Percentiles rank a stretch among this genome's conserved stretches.
Evolutionary conservation across 352 stramenopile genomes (phyloP).

Genomic region (Thraustochytrium striatum): DNA sequence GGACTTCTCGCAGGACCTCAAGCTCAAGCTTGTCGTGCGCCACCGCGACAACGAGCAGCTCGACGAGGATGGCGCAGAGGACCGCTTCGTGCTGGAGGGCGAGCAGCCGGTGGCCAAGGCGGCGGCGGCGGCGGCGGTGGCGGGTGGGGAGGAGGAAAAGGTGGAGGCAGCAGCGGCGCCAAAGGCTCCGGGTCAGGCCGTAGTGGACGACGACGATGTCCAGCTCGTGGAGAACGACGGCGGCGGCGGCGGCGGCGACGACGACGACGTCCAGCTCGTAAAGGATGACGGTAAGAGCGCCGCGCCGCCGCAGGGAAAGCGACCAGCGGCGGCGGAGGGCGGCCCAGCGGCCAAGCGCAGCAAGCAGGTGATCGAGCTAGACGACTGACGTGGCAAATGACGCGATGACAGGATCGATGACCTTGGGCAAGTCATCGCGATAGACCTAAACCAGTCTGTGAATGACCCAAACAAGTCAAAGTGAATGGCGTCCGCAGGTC

Average conservation of each 20-base stretch:
- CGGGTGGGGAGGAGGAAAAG: neutral
- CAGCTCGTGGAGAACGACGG: neutral
- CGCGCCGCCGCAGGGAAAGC: too few relatives aligned
- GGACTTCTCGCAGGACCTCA: constrained; percentile 86
- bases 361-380: too few relatives aligned
- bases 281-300: too few relatives aligned
- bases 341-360: too few relatives aligned
- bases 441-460: too few relatives aligned
- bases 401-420: too few relatives aligned
- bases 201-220: neutral
- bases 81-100: constrained; percentile 12
- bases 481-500: too few relatives aligned
- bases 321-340: too few relatives aligned
- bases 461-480: too few relatives aligned
- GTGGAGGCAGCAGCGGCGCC: neutral
- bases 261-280: too few relatives aligned
- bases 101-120: constrained; percentile 2
- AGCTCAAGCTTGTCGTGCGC: constrained; percentile 37
- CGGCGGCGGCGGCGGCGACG: neutral
- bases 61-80: constrained; percentile 33
- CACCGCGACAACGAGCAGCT: neutral
- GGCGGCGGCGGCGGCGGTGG: neutral
- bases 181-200: neutral
- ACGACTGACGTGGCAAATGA: too few relatives aligned
- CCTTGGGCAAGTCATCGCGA: too few relatives aligned